Base-by-base conservation (phyloP, 768 basidiomycete species). In the Phaeotremella fagi region DNA sequence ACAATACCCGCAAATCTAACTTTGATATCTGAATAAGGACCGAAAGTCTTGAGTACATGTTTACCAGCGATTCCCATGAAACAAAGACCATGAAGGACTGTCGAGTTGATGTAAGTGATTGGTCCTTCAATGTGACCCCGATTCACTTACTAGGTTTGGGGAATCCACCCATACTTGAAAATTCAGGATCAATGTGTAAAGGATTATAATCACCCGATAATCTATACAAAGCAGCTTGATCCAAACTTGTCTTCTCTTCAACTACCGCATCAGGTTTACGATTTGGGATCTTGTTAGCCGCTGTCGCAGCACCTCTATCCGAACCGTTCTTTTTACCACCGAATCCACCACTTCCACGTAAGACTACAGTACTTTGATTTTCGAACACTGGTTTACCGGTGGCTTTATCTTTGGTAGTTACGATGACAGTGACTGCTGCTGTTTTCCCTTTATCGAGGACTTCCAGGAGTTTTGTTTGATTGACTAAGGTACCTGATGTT, bases 281-380 rank as follows among this genome's bases (percentile, higher is more conserved):
- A 68, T 84, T 82, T 0, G 94, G 95, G 14, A 85, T 83, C 6
- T 76, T 75, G 71, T 98, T 97, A 11, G 78, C 72, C 16, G 92
- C 89, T 6, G 87, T 84, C 0, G 91, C 91, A 12, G 89, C 75
- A 9, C 94, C 94, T 50, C 94, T 86, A 73, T 97, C 95, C 92
- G 52, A 82, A 27, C 90, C 91, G 26, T 74, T 76, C 53, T 88
- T 87, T 77, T 87, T 89, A 16, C 95, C 95, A 2, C 90, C 90
- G 73, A 99, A 95, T 0, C 91, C 92, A n/a, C 95, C 95, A 23
- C 88, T 81, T 1, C 91, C 92, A 51, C 95, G 88, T 58, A 94
- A 83, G 75, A 97, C 87, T 1, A 92, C 79, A 0, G 94, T 99
- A 12, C 84, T 82, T 72, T 92, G 88, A 74, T 89, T 95, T 76